Conservation (phyloP, 192 early-diverging fungal genomes). For the Coemansia sp. region DNA sequence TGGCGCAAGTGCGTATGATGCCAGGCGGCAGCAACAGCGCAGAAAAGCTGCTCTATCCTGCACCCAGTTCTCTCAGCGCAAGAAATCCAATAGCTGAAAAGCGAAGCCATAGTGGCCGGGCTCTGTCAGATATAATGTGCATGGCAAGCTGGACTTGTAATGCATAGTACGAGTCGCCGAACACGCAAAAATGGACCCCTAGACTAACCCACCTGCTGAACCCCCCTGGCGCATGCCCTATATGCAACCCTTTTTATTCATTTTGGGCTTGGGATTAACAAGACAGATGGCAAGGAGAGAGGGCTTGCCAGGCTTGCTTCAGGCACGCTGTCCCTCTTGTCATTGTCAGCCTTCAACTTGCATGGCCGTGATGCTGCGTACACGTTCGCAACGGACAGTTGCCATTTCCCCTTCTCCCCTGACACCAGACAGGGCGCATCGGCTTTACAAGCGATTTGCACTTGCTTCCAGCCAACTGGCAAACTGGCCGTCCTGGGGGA, state of each 20-base stretch:
- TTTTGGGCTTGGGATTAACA: background rate
- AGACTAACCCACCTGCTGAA: background rate
- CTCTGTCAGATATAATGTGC: background rate
- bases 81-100: conserved; percentile 1
- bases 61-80: background rate
- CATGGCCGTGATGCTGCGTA: background rate
- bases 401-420: background rate
- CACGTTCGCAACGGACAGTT: background rate
- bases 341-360: background rate
- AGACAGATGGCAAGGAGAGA: background rate
- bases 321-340: background rate
- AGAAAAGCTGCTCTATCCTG: background rate
- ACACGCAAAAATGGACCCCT: background rate
- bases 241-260: conserved; percentile 1
- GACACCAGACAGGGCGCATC: background rate
- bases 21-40: background rate
- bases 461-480: background rate
- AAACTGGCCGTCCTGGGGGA: background rate
- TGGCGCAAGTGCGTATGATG: background rate
- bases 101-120: background rate
- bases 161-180: conserved; percentile 1
- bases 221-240: conserved; percentile 1
- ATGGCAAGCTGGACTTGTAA: background rate
- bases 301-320: background rate
- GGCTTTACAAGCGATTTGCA: background rate